Percentiles rank a stretch among this genome's conserved stretches.
Evolutionary conservation across 805 yeast genomes (phyloP).

Genomic region (Helenozyma baotianmanensis): DNA sequence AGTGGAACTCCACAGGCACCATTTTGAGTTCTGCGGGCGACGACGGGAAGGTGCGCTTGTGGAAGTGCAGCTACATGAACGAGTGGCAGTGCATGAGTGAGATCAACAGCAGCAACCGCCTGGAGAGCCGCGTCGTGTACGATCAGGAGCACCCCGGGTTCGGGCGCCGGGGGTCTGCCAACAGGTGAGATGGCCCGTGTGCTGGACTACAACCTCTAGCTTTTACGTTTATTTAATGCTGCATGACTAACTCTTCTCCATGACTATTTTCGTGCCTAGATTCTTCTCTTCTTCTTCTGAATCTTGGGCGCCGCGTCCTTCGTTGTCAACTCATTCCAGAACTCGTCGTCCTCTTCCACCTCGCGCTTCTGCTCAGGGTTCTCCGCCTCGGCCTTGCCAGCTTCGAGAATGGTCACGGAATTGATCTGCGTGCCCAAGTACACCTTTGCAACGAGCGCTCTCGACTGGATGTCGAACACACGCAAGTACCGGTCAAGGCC

Average conservation of each 20-base stretch:
- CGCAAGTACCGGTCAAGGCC: slow-evolving; percentile 86
- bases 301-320: slow-evolving; percentile 19
- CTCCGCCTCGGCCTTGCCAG: slow-evolving; percentile 35
- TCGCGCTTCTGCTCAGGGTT: slow-evolving; percentile 23
- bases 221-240: too few species aligned
- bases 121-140: slow-evolving; percentile 8
- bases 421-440: slow-evolving; percentile 71
- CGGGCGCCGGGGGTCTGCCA: too few species aligned
- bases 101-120: slow-evolving; percentile 22
- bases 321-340: slow-evolving; percentile 36
- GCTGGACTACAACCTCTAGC: too few species aligned
- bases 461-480: slow-evolving; percentile 58
- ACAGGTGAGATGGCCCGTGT: too few species aligned
- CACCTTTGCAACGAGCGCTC: slow-evolving; percentile 65
- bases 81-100: slow-evolving; percentile 92
- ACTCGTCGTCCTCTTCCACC: slow-evolving; percentile 26
- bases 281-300: slow-evolving; percentile 28
- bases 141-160: too few species aligned
- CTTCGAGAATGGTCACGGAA: slow-evolving; percentile 47
- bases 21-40: slow-evolving; percentile 91
- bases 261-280: too few species aligned
- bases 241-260: too few species aligned
- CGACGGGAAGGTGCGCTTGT: slow-evolving; percentile 85
- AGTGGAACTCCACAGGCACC: slow-evolving; percentile 94
- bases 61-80: slow-evolving; percentile 84